phyloP scores from a whole-genome alignment of 306 rosid genomes.

The Casuarina glauca region DNA sequence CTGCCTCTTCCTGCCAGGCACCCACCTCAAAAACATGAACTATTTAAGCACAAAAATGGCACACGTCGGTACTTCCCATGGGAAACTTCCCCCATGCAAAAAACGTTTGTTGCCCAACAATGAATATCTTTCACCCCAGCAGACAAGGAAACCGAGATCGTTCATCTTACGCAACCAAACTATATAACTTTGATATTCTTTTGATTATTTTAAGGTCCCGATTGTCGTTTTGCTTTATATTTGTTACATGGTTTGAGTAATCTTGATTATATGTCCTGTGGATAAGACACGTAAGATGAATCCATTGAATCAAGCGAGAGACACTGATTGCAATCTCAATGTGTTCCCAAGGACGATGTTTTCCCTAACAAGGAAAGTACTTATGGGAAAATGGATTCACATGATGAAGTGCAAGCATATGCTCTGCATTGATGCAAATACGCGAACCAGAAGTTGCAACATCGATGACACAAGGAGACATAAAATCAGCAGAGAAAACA shows the following conservation, averaged over 20 bases:
- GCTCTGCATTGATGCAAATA: not conserved
- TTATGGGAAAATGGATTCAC: constrained; percentile 20
- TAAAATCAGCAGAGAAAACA: constrained; percentile 29
- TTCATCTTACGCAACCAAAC: no score
- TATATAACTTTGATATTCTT: not conserved
- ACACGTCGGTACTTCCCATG: no score
- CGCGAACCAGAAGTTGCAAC: not conserved
- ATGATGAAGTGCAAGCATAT: not conserved
- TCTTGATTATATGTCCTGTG: not conserved
- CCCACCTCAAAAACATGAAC: no score
- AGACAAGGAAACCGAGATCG: no score
- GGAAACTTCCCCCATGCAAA: no score
- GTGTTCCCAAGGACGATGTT: constrained; percentile 14
- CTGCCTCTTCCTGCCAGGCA: no score
- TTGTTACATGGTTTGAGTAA: not conserved
- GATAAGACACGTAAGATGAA: not conserved
- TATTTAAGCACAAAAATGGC: no score
- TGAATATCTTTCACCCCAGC: no score
- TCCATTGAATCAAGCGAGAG: constrained; percentile 12
- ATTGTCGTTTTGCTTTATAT: not conserved
- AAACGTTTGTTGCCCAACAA: no score
- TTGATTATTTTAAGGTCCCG: not conserved
- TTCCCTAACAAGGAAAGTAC: constrained; percentile 1
- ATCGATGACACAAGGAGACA: constrained; percentile 10
- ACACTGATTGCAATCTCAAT: constrained; percentile 27